Base-by-base conservation (phyloP, 2,329 filamentous ascomycete species). In the Alternaria triticina region DNA sequence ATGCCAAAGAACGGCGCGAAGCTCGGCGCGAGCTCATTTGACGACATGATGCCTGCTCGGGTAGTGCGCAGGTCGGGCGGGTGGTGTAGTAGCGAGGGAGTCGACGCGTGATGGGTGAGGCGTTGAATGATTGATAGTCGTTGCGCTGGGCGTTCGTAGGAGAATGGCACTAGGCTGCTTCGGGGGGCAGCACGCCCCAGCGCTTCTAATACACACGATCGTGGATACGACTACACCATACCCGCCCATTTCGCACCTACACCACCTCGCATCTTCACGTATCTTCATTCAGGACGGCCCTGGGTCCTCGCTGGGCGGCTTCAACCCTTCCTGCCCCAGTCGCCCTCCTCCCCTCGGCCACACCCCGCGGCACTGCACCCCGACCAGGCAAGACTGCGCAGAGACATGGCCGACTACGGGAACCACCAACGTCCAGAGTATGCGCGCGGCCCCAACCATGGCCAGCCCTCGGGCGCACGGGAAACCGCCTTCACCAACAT, bases 401-500 rank as follows among this genome's bases (percentile, higher is more conserved):
- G 60, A 70, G 67, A 54, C 70, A 89, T 89, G 89, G 88, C 89
- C 78, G 88, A 90, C 78, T 87, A 90, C 81, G 83, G 86, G 77
- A 80, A 85, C 70, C 88, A 89, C 76, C 86, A 88, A 78, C 86
- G 87, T 73, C 85, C 88, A 78, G 85, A 86, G 75, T 85, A 88
- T 80, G 79, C 79, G 68, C 83, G 86, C 78, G 80, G 84, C 65
- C 78, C 78, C 62, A 81, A 81, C 66, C 85, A 87, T 77, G 86
- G 84, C 65, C 83, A 84, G 76, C 79, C 85, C 56, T 83, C 86
- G 44, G 71, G 85, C 64, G 92, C 96, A 82, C 91, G 96, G 83
- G 94, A 99, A 88, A 93, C 93, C 71, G 96, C 95, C 70, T 99
- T 96, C 81, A 93, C 92, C 70, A 95, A 95, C 82, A 98, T 98